Conservation (phyloP, 495 filamentous ascomycete genomes). For the Annulohypoxylon maeteangense region DNA sequence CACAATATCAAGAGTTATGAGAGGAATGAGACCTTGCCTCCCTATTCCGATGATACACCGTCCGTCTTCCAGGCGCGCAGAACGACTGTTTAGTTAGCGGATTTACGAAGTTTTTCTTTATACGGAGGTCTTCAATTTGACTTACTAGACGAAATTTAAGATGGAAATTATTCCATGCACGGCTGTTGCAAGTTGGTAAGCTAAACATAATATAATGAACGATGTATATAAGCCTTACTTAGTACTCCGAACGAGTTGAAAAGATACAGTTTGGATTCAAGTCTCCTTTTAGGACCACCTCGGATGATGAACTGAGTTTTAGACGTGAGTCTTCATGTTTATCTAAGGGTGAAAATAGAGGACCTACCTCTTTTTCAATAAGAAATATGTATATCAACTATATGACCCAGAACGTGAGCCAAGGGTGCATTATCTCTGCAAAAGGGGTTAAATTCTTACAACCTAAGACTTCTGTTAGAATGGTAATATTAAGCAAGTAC, state of each 20-base stretch:
- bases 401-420: conserved; percentile 16
- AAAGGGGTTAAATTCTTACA: conserved; percentile 39
- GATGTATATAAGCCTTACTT: conserved; percentile 42
- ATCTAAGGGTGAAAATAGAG: background rate
- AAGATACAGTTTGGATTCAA: conserved; percentile 61
- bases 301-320: conserved; percentile 58
- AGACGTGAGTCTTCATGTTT: conserved; percentile 3
- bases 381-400: conserved; percentile 65
- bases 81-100: conserved; percentile 53
- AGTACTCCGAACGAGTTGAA: conserved; percentile 66
- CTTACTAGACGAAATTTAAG: conserved; percentile 64
- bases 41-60: conserved; percentile 65
- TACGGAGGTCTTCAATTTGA: background rate
- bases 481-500: background rate
- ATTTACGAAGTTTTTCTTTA: background rate
- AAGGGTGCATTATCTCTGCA: background rate
- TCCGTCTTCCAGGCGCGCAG: conserved; percentile 57
- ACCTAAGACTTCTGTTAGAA: conserved; percentile 46
- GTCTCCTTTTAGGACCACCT: conserved; percentile 52
- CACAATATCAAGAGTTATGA: conserved; percentile 61
- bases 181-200: conserved; percentile 46
- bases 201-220: background rate
- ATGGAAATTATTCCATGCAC: conserved; percentile 58
- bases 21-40: conserved; percentile 59
- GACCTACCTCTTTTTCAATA: conserved; percentile 63